Conservation (phyloP, 2,329 filamentous ascomycete genomes). For the Trichoderma brevicompactum region DNA sequence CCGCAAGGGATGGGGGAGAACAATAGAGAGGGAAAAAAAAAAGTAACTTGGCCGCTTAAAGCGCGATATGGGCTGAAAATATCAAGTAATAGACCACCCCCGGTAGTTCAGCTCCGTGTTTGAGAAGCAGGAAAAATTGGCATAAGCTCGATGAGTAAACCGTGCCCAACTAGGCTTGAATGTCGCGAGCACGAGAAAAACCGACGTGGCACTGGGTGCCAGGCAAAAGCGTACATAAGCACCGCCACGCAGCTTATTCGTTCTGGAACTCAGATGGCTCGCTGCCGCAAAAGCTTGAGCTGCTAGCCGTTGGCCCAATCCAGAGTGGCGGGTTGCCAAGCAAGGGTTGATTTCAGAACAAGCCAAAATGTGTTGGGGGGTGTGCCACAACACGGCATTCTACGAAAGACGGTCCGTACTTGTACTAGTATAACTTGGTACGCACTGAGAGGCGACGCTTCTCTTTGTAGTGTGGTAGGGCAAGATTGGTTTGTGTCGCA, state of each 20-base stretch:
- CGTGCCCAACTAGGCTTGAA: neutral
- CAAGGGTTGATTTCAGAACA: neutral
- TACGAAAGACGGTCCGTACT: neutral
- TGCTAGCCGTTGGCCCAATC: neutral
- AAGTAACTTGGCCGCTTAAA: neutral
- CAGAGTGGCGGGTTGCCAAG: conserved; percentile 4
- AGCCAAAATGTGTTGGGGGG: neutral
- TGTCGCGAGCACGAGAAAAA: neutral
- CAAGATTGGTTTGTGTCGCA: neutral
- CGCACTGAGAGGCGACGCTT: neutral
- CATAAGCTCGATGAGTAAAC: conserved; percentile 20
- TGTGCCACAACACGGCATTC: neutral
- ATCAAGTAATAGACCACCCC: neutral
- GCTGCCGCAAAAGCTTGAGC: conserved; percentile 11
- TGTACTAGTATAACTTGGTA: neutral
- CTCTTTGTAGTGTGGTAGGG: neutral
- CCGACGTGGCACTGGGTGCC: conserved; percentile 14
- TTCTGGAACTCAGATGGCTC: conserved; percentile 10
- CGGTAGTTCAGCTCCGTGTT: neutral
- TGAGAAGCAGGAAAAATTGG: neutral
- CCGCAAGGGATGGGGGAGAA: neutral
- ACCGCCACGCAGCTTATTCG: conserved; percentile 11
- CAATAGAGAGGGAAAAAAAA: neutral
- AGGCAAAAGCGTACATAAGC: neutral
- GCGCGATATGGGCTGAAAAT: neutral